Evolutionary conservation across 1,139 yeast species (phyloP).

Genomic region (Pichia sorboxylosa): DNA sequence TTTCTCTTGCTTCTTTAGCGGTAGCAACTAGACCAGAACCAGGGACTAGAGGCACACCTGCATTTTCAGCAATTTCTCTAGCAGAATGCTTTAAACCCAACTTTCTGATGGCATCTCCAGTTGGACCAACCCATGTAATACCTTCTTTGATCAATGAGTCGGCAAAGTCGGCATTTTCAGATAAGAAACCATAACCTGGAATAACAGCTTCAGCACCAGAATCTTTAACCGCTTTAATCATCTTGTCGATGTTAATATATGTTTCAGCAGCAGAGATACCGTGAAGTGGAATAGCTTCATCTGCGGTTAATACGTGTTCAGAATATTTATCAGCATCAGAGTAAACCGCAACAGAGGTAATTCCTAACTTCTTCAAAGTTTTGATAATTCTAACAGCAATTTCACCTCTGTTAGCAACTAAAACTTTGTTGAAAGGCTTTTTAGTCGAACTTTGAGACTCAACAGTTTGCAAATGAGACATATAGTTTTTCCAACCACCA

Average conservation of each 20-base stretch:
- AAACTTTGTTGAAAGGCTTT: slow-evolving; percentile 69
- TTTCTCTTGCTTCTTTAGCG: slow-evolving; percentile 59
- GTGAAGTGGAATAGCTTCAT: slow-evolving; percentile 63
- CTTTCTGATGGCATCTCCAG: slow-evolving; percentile 82
- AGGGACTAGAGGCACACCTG: slow-evolving; percentile 90
- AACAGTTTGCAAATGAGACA: slow-evolving; percentile 25
- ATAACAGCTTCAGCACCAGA: slow-evolving; percentile 85
- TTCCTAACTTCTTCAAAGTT: slow-evolving; percentile 70
- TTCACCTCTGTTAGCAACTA: slow-evolving; percentile 96
- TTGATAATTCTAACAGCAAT: slow-evolving; percentile 89
- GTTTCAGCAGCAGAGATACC: slow-evolving; percentile 87
- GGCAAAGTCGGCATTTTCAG: slow-evolving; percentile 93
- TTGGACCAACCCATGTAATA: slow-evolving; percentile 87
- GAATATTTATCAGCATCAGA: slow-evolving; percentile 87
- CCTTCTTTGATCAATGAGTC: slow-evolving; percentile 77
- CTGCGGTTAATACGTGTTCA: slow-evolving; percentile 75
- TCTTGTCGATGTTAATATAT: slow-evolving; percentile 73
- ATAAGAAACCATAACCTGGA: slow-evolving; percentile 94
- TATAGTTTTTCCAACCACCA: slow-evolving; percentile 83
- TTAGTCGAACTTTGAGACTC: slow-evolving; percentile 17
- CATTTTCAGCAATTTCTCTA: slow-evolving; percentile 77
- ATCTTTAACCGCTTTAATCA: slow-evolving; percentile 70
- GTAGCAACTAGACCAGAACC: slow-evolving; percentile 74
- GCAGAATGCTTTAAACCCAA: slow-evolving; percentile 94
- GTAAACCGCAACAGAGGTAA: slow-evolving; percentile 75